Evolutionary conservation across 164 flowering plant species (phyloP).

Genomic region (Magnolia changhungtana): DNA sequence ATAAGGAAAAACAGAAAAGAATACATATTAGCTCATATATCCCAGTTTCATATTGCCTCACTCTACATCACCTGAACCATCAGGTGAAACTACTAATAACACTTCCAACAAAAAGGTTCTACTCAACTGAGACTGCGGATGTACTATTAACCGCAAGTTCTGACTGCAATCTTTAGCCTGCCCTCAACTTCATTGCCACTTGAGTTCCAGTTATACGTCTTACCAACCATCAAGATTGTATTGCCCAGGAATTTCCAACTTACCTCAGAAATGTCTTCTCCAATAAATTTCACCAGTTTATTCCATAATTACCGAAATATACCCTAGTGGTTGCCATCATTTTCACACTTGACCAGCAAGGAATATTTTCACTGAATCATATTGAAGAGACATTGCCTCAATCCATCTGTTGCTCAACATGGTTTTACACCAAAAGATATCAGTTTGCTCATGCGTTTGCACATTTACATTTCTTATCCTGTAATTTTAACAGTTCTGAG

Average conservation of each 20-base stretch:
- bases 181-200: neutral
- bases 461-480: neutral
- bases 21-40: too few species aligned
- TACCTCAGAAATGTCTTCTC: too few species aligned
- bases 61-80: neutral
- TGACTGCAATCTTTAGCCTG: neutral
- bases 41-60: neutral
- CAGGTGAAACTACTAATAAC: neutral
- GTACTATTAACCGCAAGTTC: neutral
- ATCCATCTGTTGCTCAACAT: neutral
- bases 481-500: too few species aligned
- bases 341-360: constrained; percentile 17
- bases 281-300: too few species aligned
- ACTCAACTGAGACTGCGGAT: neutral
- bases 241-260: too few species aligned
- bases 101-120: neutral
- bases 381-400: neutral
- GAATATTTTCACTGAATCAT: constrained; percentile 12
- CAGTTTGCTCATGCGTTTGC: neutral
- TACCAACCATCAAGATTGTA: too few species aligned
- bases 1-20: too few species aligned
- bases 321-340: neutral
- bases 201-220: neutral
- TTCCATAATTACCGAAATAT: neutral
- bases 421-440: neutral